Conservation (phyloP, 163 green algal species). For the Picocystis sp. region DNA sequence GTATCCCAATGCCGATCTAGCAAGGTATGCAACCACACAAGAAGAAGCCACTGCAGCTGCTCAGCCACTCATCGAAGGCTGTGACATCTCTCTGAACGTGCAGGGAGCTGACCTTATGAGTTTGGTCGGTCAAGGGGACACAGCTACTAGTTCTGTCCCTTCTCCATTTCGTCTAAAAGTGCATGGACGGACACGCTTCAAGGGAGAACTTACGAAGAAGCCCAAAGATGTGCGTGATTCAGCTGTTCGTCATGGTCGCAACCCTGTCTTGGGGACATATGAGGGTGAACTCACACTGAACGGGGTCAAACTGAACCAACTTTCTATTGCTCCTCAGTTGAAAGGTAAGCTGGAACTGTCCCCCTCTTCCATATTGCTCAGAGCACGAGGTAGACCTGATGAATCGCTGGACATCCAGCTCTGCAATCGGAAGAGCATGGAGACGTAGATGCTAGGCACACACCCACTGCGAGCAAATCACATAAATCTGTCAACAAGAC, state of each 20-base stretch:
- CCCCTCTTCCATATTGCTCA: slow-evolving; percentile 4
- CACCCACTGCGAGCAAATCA: too few relatives aligned
- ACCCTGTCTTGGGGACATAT: too few relatives aligned
- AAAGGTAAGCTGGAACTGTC: slow-evolving; percentile 23
- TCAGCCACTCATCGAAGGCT: slow-evolving; percentile 6
- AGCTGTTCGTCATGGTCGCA: neutral
- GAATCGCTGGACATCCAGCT: slow-evolving; percentile 55
- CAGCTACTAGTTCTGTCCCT: too few relatives aligned
- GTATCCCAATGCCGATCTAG: slow-evolving; percentile 1
- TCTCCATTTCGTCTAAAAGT: too few relatives aligned
- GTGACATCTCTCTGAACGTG: neutral
- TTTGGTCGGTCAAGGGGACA: neutral
- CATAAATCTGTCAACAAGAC: too few relatives aligned
- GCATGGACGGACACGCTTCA: neutral
- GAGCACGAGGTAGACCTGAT: slow-evolving; percentile 35
- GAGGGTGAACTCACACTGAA: slow-evolving; percentile 38
- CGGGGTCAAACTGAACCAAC: slow-evolving; percentile 50
- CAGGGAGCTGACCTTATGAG: neutral
- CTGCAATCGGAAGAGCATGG: neutral
- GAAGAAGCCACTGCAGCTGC: slow-evolving; percentile 7
- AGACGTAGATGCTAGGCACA: too few relatives aligned
- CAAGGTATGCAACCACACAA: slow-evolving; percentile 2
- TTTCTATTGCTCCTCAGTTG: slow-evolving; percentile 39
- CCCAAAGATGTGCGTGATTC: too few relatives aligned
- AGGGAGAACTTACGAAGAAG: slow-evolving; percentile 1